Evolutionary conservation across 1,284 basidiomycete species (phyloP).

Genomic region (Cutaneotrichosporon cavernicola): DNA sequence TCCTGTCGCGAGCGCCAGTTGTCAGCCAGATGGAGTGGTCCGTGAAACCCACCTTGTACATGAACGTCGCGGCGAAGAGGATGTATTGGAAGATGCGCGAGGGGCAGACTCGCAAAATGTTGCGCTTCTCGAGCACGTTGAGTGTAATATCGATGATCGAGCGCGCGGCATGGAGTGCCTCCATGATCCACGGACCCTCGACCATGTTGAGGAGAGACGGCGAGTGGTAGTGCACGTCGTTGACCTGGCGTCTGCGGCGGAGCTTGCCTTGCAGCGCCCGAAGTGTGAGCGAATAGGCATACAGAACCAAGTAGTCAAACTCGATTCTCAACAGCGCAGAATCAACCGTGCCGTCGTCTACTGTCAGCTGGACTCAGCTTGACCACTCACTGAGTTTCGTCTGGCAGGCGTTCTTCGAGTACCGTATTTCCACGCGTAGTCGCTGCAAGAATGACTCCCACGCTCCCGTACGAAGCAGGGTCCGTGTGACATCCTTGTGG

Average conservation of each 20-base stretch:
- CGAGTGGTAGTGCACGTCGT: conserved; percentile 18
- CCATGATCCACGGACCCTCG: conserved; percentile 25
- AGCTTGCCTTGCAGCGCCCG: conserved; percentile 23
- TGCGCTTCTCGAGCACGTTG: conserved; percentile 16
- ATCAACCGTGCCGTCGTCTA: conserved; percentile 15
- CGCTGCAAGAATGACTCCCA: conserved; percentile 22
- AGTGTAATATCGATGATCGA: conserved; percentile 21
- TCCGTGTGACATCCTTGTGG: conserved; percentile 20
- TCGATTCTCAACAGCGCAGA: conserved; percentile 20
- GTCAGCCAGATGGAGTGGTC: not conserved
- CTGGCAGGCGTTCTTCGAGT: conserved; percentile 14
- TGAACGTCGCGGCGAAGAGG: conserved; percentile 24
- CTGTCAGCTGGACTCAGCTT: not conserved
- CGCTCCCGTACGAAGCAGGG: conserved; percentile 16
- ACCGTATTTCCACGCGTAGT: conserved; percentile 18
- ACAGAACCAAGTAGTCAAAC: conserved; percentile 23
- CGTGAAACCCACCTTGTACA: conserved; percentile 18
- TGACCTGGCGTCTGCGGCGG: conserved; percentile 8
- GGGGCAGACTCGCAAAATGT: conserved; percentile 18
- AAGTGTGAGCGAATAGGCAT: conserved; percentile 19
- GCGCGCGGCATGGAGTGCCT: conserved; percentile 18
- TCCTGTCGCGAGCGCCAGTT: conserved; percentile 17
- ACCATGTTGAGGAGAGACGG: conserved; percentile 23
- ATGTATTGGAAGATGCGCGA: conserved; percentile 22
- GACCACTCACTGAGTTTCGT: conserved; percentile 14